Conservation (phyloP, 2,329 filamentous ascomycete genomes). For the Grosmannia huntii region DNA sequence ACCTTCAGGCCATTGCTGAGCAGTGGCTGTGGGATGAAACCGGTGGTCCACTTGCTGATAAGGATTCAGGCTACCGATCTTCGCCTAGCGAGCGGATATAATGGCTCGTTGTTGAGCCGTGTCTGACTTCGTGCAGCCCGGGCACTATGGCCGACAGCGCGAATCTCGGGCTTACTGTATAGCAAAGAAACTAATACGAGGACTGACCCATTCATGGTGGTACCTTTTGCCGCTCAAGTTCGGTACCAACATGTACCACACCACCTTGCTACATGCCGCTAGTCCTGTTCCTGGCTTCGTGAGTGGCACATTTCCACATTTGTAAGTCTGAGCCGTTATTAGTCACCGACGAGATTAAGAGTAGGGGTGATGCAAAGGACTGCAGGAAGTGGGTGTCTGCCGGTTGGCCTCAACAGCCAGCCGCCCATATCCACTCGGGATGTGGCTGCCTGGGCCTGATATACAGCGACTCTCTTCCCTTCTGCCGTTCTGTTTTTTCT, state of each 20-base stretch:
- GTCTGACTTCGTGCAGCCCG: too few relatives aligned
- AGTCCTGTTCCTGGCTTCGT: slow-evolving; percentile 5
- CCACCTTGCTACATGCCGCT: neutral
- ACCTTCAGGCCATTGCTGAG: too few relatives aligned
- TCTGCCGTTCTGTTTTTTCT: neutral
- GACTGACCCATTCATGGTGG: too few relatives aligned
- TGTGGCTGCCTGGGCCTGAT: neutral
- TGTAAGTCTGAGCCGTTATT: neutral
- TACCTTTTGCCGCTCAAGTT: neutral
- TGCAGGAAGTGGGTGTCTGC: neutral
- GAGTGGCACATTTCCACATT: neutral
- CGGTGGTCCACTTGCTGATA: too few relatives aligned
- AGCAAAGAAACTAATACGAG: too few relatives aligned
- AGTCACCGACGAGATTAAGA: neutral
- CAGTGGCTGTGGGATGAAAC: too few relatives aligned
- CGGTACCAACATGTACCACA: neutral
- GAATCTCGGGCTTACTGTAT: too few relatives aligned
- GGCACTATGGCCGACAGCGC: too few relatives aligned
- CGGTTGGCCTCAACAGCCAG: neutral
- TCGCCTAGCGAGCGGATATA: too few relatives aligned
- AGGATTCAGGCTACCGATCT: too few relatives aligned
- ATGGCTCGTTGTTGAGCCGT: too few relatives aligned
- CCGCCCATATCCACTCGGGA: too few relatives aligned
- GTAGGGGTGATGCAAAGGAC: neutral
- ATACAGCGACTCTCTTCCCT: neutral